Conservation (phyloP, 2,329 filamentous ascomycete genomes). For the Diplodia seriata region DNA sequence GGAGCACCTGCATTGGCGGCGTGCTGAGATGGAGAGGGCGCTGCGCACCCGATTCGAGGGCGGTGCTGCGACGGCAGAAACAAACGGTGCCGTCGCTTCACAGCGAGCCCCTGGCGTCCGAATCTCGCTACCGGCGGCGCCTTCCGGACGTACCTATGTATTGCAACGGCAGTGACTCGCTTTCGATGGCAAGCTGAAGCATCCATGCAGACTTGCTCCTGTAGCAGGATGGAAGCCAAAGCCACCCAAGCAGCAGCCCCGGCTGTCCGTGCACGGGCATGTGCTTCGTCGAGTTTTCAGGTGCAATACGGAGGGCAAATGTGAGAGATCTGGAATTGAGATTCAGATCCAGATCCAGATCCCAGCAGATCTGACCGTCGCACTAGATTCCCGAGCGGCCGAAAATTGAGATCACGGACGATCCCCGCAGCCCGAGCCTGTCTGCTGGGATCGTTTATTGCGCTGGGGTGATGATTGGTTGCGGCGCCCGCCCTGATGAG, state of each 20-base stretch:
- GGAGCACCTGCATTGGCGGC: slow-evolving; percentile 25
- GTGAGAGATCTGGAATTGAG: slow-evolving; percentile 5
- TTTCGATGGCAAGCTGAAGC: neutral
- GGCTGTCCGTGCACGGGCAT: neutral
- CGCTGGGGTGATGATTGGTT: slow-evolving; percentile 9
- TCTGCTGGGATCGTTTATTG: slow-evolving; percentile 20
- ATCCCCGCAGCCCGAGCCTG: slow-evolving; percentile 25
- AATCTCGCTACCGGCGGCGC: neutral
- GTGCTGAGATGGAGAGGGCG: slow-evolving; percentile 23
- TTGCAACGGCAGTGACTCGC: neutral
- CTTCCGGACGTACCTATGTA: neutral
- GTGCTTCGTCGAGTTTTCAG: neutral
- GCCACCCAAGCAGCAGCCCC: neutral
- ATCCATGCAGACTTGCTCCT: neutral
- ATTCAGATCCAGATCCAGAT: slow-evolving; percentile 21
- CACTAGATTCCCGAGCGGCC: slow-evolving; percentile 28
- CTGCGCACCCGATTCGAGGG: slow-evolving; percentile 25
- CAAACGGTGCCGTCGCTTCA: slow-evolving; percentile 12
- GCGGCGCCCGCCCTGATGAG: neutral
- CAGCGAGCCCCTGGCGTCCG: slow-evolving; percentile 8
- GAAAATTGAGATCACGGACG: slow-evolving; percentile 25
- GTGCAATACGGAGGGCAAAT: slow-evolving; percentile 2
- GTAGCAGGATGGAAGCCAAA: neutral
- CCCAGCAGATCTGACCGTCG: slow-evolving; percentile 20
- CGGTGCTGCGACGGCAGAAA: slow-evolving; percentile 8